phyloP scores from a whole-genome alignment of 2,329 filamentous ascomycete species.

The Aureobasidium lini region DNA sequence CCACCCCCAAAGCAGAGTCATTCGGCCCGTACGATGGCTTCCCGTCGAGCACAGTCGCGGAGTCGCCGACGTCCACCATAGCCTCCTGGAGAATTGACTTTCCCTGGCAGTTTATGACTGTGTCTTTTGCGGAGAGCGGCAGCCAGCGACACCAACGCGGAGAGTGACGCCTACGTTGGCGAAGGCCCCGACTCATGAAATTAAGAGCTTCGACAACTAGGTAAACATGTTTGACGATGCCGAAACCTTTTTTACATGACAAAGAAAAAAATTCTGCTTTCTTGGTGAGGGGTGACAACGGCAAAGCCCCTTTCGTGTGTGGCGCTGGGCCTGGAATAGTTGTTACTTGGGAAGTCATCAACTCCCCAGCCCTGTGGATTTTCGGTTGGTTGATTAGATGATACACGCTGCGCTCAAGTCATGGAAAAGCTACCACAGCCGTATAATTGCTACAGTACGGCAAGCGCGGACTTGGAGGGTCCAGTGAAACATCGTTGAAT shows the following conservation, averaged over 20 bases:
- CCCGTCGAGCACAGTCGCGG: neutral
- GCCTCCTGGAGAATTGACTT: neutral
- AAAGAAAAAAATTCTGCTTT: neutral
- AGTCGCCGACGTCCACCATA: neutral
- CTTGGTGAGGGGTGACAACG: neutral
- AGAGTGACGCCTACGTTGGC: neutral
- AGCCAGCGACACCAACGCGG: neutral
- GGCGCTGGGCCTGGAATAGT: neutral
- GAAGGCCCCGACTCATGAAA: neutral
- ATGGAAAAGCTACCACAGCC: too few relatives aligned
- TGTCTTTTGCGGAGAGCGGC: neutral
- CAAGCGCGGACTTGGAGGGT: too few relatives aligned
- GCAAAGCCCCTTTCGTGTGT: neutral
- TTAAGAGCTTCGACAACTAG: neutral
- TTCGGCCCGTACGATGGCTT: neutral
- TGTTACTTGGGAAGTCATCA: neutral
- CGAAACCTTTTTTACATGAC: neutral
- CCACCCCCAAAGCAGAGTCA: too few relatives aligned
- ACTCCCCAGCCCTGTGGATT: neutral
- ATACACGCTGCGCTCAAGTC: too few relatives aligned
- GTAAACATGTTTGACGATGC: neutral
- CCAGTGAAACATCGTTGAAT: neutral
- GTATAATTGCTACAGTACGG: too few relatives aligned
- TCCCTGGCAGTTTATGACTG: neutral
- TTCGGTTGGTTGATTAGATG: too few relatives aligned